Conservation (phyloP, 2,329 filamentous ascomycete species). For the Apiospora pterosperma region DNA sequence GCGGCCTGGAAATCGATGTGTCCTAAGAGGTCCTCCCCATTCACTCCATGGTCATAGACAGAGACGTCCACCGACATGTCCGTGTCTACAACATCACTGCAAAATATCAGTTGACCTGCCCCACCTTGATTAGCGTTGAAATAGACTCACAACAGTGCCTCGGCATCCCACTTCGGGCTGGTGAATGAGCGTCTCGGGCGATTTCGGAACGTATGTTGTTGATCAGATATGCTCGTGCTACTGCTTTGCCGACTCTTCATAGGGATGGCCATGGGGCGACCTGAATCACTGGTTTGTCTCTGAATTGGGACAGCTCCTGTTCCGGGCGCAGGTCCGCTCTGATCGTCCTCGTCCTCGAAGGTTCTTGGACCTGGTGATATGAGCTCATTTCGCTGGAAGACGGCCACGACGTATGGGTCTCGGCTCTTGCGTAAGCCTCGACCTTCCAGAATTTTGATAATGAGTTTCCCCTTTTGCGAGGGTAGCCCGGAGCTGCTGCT, state of each 20-base stretch:
- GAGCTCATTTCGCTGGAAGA: conserved; percentile 94
- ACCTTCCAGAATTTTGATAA: conserved; percentile 84
- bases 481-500: conserved; percentile 49
- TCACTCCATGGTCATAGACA: conserved; percentile 80
- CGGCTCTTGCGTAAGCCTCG: conserved; percentile 76
- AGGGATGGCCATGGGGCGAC: conserved; percentile 87
- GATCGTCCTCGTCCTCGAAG: conserved; percentile 58
- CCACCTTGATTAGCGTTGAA: not conserved
- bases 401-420: conserved; percentile 92
- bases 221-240: conserved; percentile 79
- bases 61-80: conserved; percentile 90
- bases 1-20: conserved; percentile 77
- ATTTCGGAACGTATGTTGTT: conserved; percentile 54
- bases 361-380: conserved; percentile 82
- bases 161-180: conserved; percentile 92
- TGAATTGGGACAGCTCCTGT: conserved; percentile 58
- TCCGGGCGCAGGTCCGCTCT: conserved; percentile 45
- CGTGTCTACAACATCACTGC: conserved; percentile 86
- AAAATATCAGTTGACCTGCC: conserved; percentile 11
- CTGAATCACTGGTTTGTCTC: conserved; percentile 75
- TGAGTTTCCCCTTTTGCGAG: conserved; percentile 79
- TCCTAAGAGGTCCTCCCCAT: conserved; percentile 81
- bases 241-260: conserved; percentile 97
- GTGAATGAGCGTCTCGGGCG: conserved; percentile 61
- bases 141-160: conserved; percentile 81